These are phyloP conservation scores for Ustulina deusta DNA, from an alignment of 2,329 filamentous ascomycete species.

Conservation along the genomic window DNA sequence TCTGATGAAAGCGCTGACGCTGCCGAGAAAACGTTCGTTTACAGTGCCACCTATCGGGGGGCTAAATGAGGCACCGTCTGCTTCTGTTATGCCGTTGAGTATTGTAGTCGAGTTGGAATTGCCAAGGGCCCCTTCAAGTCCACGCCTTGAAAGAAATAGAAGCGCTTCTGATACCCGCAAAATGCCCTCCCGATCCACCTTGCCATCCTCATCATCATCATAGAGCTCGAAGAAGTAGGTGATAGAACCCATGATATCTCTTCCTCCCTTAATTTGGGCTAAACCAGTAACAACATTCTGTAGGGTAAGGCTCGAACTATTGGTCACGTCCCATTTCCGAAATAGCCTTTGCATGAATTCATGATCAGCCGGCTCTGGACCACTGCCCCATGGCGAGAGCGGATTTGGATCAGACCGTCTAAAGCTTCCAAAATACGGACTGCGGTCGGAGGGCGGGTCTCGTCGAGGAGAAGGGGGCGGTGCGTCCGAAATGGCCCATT, in stretches of 20 bases:
- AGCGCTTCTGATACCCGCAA: constrained; percentile 93
- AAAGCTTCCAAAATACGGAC: constrained; percentile 70
- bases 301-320: constrained; percentile 80
- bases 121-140: constrained; percentile 79
- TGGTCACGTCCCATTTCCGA: constrained; percentile 85
- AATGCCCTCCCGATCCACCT: constrained; percentile 94
- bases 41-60: constrained; percentile 67
- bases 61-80: constrained; percentile 53
- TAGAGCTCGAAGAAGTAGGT: constrained; percentile 98
- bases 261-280: constrained; percentile 89
- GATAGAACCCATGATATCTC: constrained; percentile 97
- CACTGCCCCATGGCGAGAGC: constrained; percentile 66
- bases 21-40: constrained; percentile 90
- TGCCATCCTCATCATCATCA: constrained; percentile 91
- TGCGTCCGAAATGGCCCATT: constrained; percentile 92
- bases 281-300: constrained; percentile 94
- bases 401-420: constrained; percentile 58
- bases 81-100: constrained; percentile 58
- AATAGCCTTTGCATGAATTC: constrained; percentile 94
- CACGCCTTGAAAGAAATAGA: constrained; percentile 89
- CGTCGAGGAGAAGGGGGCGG: constrained; percentile 68
- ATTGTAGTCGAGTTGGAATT: constrained; percentile 71
- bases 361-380: constrained; percentile 83
- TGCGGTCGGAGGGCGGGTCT: constrained; percentile 62
- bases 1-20: constrained; percentile 94